phyloP scores from a whole-genome alignment of 257 asterid genomes.

The Capsicum baccatum region DNA sequence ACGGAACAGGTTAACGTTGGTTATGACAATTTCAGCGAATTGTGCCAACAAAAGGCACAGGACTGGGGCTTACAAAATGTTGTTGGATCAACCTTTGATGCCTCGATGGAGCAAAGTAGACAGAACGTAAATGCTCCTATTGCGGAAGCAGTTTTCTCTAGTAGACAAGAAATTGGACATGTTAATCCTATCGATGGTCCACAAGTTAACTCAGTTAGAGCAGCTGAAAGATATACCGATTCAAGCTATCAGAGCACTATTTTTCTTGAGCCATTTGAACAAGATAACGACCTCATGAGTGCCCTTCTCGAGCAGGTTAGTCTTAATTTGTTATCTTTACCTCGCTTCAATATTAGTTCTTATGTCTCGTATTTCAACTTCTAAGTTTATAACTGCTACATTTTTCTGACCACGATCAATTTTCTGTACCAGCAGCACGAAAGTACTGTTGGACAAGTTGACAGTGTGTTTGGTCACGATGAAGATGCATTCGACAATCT shows the following conservation, averaged over 20 bases:
- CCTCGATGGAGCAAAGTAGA: constrained; percentile 43
- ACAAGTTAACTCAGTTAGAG: constrained; percentile 34
- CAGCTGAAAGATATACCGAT: background rate
- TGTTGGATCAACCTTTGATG: constrained; percentile 45
- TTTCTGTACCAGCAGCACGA: constrained; percentile 43
- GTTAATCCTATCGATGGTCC: constrained; percentile 35
- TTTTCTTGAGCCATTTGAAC: constrained; percentile 54
- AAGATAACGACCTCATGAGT: constrained; percentile 83
- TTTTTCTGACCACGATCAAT: background rate
- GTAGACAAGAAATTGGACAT: constrained; percentile 36
- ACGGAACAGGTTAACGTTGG: constrained; percentile 45
- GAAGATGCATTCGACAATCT: constrained; percentile 63
- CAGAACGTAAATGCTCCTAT: constrained; percentile 37
- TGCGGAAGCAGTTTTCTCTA: constrained; percentile 35
- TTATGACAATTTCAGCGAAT: constrained; percentile 45
- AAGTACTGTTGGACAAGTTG: constrained; percentile 50
- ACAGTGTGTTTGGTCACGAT: constrained; percentile 60
- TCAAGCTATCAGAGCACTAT: constrained; percentile 33
- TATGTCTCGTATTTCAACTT: background rate
- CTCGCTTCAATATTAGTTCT: background rate
- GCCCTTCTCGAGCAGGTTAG: constrained; percentile 70
- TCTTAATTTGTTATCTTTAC: background rate
- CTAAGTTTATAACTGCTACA: background rate
- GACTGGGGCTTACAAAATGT: constrained; percentile 58
- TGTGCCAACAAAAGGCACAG: constrained; percentile 51